Conservation (phyloP, 2,329 filamentous ascomycete species). For the Pestalotiopsis fici region DNA sequence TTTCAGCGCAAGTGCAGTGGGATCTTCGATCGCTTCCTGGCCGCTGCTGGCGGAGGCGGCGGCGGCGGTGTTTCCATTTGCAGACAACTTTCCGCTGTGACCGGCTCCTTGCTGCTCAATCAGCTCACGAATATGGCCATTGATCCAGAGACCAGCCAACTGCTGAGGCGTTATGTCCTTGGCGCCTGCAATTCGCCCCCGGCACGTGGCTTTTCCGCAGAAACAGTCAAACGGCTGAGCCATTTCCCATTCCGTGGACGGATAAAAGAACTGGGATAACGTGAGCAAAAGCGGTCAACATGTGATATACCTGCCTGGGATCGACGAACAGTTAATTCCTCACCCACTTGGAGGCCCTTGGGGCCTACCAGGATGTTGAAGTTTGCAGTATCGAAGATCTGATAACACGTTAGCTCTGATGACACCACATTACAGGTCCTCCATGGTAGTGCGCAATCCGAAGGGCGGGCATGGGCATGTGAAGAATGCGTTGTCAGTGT, state of each 20-base stretch:
- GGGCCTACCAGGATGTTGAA: slow-evolving; percentile 60
- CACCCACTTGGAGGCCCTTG: slow-evolving; percentile 52
- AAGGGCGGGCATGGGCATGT: not conserved
- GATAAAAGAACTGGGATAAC: slow-evolving; percentile 65
- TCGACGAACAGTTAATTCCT: slow-evolving; percentile 56
- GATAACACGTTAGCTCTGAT: slow-evolving; percentile 5
- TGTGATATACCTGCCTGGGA: not conserved
- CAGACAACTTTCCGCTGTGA: slow-evolving; percentile 18
- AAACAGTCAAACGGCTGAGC: slow-evolving; percentile 70
- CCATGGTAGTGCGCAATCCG: not conserved
- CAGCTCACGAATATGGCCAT: slow-evolving; percentile 59
- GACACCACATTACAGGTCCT: not conserved
- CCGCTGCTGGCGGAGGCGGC: not conserved
- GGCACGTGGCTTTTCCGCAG: slow-evolving; percentile 59
- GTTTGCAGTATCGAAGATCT: slow-evolving; percentile 63
- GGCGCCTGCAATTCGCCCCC: slow-evolving; percentile 64
- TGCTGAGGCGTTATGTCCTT: slow-evolving; percentile 55
- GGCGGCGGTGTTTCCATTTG: slow-evolving; percentile 13
- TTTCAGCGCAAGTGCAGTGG: slow-evolving; percentile 42
- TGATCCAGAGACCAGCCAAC: slow-evolving; percentile 62
- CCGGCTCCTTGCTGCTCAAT: slow-evolving; percentile 40
- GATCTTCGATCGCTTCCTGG: slow-evolving; percentile 27
- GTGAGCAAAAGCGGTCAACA: not conserved
- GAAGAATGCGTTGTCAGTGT: not conserved
- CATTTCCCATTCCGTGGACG: slow-evolving; percentile 75